phyloP scores from a whole-genome alignment of 2,329 filamentous ascomycete species.

The Colletotrichum orbiculare region DNA sequence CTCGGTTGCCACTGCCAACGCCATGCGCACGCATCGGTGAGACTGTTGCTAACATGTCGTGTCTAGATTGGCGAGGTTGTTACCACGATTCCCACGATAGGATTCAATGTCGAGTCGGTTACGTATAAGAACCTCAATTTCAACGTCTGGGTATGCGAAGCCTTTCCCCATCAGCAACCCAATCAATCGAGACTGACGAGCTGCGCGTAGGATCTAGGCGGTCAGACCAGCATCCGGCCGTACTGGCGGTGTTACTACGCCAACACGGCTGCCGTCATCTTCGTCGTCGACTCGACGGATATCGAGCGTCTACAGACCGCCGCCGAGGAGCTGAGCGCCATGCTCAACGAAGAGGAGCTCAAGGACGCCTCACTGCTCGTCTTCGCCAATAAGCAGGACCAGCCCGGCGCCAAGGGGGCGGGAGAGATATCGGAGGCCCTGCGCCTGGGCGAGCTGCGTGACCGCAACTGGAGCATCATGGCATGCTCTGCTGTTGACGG shows the following conservation, averaged over 20 bases:
- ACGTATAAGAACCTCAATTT: constrained; percentile 99
- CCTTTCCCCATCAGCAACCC: not conserved
- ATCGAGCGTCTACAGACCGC: constrained; percentile 94
- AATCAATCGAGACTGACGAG: constrained; percentile 37
- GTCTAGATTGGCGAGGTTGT: constrained; percentile 95
- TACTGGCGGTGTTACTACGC: constrained; percentile 99
- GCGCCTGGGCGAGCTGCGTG: constrained; percentile 88
- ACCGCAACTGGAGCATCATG: constrained; percentile 99
- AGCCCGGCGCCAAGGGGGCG: constrained; percentile 94
- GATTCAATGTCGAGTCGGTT: constrained; percentile 99
- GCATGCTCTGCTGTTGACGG: constrained; percentile 97
- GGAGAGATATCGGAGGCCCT: constrained; percentile 96
- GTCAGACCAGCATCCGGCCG: constrained; percentile 97
- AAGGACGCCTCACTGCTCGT: constrained; percentile 92
- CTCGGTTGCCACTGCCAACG: not conserved
- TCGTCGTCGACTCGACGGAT: constrained; percentile 98
- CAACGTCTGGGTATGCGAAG: constrained; percentile 87
- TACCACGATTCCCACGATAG: constrained; percentile 98
- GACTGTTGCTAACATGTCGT: constrained; percentile 13
- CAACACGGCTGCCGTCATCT: constrained; percentile 97
- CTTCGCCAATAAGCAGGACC: constrained; percentile 99
- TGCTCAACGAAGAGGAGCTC: constrained; percentile 97
- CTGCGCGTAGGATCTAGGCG: constrained; percentile 79
- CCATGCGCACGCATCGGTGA: not conserved
- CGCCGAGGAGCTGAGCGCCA: constrained; percentile 89